Percentiles rank a stretch among this genome's conserved stretches.
Evolutionary conservation across 176 grass and related monocot genomes (phyloP).

Genomic region (Pontederia paniculata): DNA sequence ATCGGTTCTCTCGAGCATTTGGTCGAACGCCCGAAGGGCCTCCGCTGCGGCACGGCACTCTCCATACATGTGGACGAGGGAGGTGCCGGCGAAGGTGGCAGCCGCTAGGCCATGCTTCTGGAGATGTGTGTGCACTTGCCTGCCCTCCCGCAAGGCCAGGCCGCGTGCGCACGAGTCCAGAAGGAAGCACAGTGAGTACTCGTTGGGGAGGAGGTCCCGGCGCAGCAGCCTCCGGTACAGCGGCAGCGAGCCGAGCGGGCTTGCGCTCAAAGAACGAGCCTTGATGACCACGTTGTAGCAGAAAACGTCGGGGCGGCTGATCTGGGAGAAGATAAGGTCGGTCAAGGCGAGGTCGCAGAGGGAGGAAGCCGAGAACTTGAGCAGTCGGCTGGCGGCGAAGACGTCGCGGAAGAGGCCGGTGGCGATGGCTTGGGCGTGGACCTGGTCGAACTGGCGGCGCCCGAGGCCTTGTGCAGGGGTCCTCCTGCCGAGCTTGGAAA

Average conservation of each 20-base stretch:
- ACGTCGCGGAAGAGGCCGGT: slow-evolving; percentile 2
- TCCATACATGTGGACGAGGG: slow-evolving; percentile 17
- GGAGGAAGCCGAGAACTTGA: neutral
- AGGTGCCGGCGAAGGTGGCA: neutral
- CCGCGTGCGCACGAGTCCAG: slow-evolving; percentile 8
- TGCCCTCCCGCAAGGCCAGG: slow-evolving; percentile 3
- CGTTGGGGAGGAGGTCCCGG: neutral
- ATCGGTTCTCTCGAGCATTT: slow-evolving; percentile 1
- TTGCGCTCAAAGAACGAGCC: neutral
- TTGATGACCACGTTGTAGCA: slow-evolving; percentile 10
- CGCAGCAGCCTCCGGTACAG: neutral
- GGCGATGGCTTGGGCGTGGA: slow-evolving; percentile 5
- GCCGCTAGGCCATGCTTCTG: slow-evolving; percentile 5
- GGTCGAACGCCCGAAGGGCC: slow-evolving; percentile 2
- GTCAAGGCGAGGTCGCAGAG: neutral
- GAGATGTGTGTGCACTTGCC: slow-evolving; percentile 9
- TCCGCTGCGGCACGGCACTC: neutral
- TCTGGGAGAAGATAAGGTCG: slow-evolving; percentile 9
- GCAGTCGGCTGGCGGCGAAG: slow-evolving; percentile 5
- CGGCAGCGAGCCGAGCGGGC: neutral
- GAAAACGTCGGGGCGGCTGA: slow-evolving; percentile 11
- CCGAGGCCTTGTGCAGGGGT: neutral
- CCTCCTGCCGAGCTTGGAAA: slow-evolving; percentile 3
- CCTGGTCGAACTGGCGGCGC: slow-evolving; percentile 7
- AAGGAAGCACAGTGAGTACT: slow-evolving; percentile 12